Evolutionary conservation across 129 eudicot species (phyloP), one percentile per base, ranked within the genome.

Genomic region (Flaveria robusta): DNA sequence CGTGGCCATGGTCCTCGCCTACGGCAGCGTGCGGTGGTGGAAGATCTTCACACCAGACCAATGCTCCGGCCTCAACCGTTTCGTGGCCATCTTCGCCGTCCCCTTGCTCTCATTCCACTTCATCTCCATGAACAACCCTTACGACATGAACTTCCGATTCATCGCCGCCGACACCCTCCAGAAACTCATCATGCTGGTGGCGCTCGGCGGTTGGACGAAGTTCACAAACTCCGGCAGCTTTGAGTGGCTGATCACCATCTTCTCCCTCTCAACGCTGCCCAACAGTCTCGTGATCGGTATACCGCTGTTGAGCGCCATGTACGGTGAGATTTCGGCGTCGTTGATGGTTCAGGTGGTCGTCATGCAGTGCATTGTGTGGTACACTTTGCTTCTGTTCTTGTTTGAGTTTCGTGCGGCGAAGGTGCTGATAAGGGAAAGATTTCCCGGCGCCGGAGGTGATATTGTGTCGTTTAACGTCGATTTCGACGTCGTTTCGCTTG

Each of bases 271-370:
- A 7, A 85, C 92, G 0, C 84, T 88, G 22, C 92, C 92, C 7
- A 88, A 88, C 76, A 85, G 89, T 2, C 87, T 88, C 23, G 92
- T 88, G 5, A 83, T 88, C 80, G 92, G 92, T 0, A 82, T 87
- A 9, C 92, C 92, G 11, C 64, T 87, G 19, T 50, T 87, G 27
- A 82, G 37, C 3, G 86, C 83, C 0, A 85, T 88, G 87, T 88
- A 85, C 27, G 92, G 92, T 4, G 86, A 80, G 10, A 76, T 54
- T 19, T 66, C 89, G 0, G 89, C 76, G 0, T 46, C 77, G 0
- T 62, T 88, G 5, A 88, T 88, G 92, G 86, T 88, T 27, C 92
- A 88, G 27, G 72, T 88, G 39, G 92, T 88, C 1, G 92, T 85
- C 47, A 68, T 88, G 54, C 92, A 88, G 64, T 78, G 87, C 49